Conservation (phyloP, 2,329 filamentous ascomycete species). For the Botrytis hyacinthi region DNA sequence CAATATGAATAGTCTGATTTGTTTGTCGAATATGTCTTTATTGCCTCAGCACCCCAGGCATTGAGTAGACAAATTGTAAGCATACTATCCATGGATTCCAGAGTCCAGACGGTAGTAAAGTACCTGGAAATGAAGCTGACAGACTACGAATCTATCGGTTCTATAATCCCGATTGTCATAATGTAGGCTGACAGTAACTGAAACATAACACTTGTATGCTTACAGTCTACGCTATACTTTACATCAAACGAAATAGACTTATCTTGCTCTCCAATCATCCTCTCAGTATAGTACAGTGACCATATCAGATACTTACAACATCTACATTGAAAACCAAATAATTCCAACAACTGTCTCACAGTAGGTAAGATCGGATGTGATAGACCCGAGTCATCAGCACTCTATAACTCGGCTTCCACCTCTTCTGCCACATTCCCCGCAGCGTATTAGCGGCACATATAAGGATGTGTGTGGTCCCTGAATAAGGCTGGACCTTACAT, state of each 20-base stretch:
- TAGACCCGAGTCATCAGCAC: constrained; percentile 7
- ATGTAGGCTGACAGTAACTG: constrained; percentile 4
- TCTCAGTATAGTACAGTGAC: not conserved
- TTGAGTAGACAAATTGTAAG: not conserved
- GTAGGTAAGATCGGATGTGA: not conserved
- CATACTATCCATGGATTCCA: not conserved
- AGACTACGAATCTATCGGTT: not conserved
- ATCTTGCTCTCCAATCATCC: not conserved
- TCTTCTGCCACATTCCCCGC: not conserved
- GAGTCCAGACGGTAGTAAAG: not conserved
- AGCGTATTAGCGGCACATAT: not conserved
- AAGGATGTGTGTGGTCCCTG: not conserved
- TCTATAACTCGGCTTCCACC: not conserved
- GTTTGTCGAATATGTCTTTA: not conserved
- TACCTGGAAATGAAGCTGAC: not conserved
- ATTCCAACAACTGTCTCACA: not conserved
- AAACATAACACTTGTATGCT: constrained; percentile 3
- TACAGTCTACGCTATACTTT: not conserved
- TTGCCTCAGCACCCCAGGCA: not conserved
- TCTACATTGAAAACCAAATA: not conserved
- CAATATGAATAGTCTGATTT: not conserved
- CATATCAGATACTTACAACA: not conserved
- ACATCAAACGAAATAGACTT: not conserved
- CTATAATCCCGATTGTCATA: too few relatives aligned
- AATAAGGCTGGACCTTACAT: not conserved